Conservation (phyloP, 345 rosid genomes). For the Syzygium oleosum region DNA sequence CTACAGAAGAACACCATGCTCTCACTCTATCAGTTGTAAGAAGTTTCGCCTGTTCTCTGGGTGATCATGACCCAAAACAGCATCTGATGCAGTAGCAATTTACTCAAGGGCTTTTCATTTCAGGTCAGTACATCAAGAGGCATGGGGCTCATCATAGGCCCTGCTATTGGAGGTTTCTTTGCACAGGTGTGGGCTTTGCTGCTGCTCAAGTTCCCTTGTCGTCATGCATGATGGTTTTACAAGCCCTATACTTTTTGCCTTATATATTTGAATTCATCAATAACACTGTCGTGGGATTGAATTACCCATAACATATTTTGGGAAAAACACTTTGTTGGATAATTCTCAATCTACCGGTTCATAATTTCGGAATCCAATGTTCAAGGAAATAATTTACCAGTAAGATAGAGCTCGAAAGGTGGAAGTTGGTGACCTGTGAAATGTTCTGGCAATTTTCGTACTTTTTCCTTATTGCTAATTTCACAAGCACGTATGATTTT, state of each 20-base stretch:
- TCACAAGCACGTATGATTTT: neutral
- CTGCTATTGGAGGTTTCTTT: conserved; percentile 17
- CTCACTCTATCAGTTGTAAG: conserved; percentile 14
- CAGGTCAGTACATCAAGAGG: conserved; percentile 20
- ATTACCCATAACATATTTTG: neutral
- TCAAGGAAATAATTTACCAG: neutral
- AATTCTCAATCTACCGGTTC: neutral
- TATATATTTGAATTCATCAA: neutral
- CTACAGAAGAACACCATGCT: conserved; percentile 6
- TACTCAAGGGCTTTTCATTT: neutral
- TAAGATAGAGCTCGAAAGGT: neutral
- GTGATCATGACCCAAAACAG: neutral
- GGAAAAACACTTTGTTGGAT: neutral
- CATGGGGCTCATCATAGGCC: conserved; percentile 15
- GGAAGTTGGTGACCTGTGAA: neutral
- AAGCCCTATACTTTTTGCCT: neutral
- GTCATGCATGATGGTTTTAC: neutral
- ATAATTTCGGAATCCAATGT: neutral
- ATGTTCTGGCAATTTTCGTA: neutral
- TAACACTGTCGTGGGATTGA: neutral
- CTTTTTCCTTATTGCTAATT: neutral
- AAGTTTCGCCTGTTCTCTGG: neutral
- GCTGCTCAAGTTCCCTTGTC: neutral
- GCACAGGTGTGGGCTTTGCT: conserved; percentile 4
- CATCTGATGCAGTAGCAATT: neutral